Evolutionary conservation across 2,329 filamentous ascomycete genomes (phyloP), one percentile per base, ranked within the genome.

Genomic region (Akanthomyces uredinophilus): DNA sequence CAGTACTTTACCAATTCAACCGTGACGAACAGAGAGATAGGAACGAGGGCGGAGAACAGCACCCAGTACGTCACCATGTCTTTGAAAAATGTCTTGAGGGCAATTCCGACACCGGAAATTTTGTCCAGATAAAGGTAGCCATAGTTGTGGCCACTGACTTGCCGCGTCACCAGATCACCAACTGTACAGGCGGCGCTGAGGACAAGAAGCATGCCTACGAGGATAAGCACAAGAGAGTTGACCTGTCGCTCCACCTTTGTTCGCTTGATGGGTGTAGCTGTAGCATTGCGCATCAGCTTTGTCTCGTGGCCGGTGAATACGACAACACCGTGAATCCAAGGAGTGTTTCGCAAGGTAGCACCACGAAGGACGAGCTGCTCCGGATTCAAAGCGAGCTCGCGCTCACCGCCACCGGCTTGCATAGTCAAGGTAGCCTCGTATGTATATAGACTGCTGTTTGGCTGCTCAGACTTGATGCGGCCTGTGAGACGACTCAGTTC

Each of bases 1-100:
- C 90, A 96, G 73, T 98, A 97, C 76, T 99, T 99, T 78, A 99
- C 94, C 67, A 99, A 84, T 77, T 99, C 95, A 58, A 99, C 87
- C 0, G 95, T 99, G 65, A 99, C 95, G 74, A 99, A 99, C 4
- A 99, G 87, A 35, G 94, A 98, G 70, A 99, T 97, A 39, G 95
- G 95, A 52, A 99, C 95, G 69, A 99, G 79, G 59, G 96, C 94
- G 3, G 94, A 98, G 76, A 97, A 99, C 41, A 99, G 78, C 37
- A 99, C 94, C 94, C 95, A 99, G 75, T 98, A 98, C 1, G 96
- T 99, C 71, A 97, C 90, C 72, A 99, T 90, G 75, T 99, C 95
- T 69, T 89, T 88, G 75, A 96, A 90, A 74, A 99, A 97, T 65
- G 92, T 91, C 67, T 86, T 83, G 20, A 87, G 88, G n/a, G 88